These are phyloP conservation scores for Neopestalotiopsis sp. DNA, from an alignment of 2,329 filamentous ascomycete species.

Conservation along the genomic window DNA sequence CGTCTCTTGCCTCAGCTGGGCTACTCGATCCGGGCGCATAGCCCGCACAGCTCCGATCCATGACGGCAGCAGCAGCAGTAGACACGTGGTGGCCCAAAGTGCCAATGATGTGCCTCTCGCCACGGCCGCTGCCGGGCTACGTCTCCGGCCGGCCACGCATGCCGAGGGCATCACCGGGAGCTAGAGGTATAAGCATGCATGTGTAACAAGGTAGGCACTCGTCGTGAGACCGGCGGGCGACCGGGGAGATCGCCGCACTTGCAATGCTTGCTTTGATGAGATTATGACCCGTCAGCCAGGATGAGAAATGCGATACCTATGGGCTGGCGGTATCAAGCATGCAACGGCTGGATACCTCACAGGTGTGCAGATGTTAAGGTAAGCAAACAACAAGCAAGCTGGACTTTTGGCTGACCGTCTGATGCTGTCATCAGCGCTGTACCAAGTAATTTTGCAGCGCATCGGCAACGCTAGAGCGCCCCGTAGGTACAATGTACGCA, in stretches of 20 bases:
- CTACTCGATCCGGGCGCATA: conserved; percentile 63
- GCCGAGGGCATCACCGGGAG: conserved; percentile 48
- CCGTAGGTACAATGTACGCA: conserved; percentile 6
- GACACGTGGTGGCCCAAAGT: conserved; percentile 31
- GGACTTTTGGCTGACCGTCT: not conserved
- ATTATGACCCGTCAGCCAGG: not conserved
- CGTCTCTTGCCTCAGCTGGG: conserved; percentile 63
- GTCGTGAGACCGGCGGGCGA: conserved; percentile 20
- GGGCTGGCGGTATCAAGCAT: not conserved
- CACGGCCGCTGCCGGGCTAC: conserved; percentile 29
- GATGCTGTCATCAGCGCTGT: conserved; percentile 11
- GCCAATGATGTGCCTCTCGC: conserved; percentile 23
- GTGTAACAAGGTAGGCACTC: conserved; percentile 29
- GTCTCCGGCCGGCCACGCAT: conserved; percentile 40
- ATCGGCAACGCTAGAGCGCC: not conserved
- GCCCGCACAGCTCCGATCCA: conserved; percentile 47
- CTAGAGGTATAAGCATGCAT: conserved; percentile 39
- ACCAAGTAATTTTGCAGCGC: not conserved
- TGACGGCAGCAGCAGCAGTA: conserved; percentile 39
- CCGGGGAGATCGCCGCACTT: conserved; percentile 20
- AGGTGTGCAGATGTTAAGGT: not conserved
- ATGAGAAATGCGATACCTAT: not conserved
- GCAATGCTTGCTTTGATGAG: conserved; percentile 18
- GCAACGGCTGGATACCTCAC: not conserved
- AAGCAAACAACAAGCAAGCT: conserved; percentile 1